Evolutionary conservation across 345 rosid species (phyloP).

Genomic region (Euclidium syriacum): DNA sequence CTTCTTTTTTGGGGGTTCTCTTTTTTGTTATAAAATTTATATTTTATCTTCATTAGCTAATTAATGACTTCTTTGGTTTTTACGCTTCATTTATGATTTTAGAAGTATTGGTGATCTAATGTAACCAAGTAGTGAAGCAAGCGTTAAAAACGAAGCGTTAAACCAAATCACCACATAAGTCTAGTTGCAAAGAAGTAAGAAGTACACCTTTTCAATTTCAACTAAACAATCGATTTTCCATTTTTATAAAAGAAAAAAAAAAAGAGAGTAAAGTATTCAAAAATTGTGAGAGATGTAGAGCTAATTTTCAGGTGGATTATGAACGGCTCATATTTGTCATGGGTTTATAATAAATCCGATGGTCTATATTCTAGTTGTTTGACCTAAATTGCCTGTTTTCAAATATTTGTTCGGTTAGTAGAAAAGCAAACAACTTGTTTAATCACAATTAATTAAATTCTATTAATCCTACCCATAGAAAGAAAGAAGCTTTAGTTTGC

Average conservation of each 20-base stretch:
- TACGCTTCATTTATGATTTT: conserved; percentile 5
- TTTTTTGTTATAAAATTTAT: too few relatives aligned
- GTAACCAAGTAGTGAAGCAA: background rate
- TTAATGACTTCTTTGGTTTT: too few relatives aligned
- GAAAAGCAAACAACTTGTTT: background rate
- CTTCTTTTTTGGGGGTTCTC: too few relatives aligned
- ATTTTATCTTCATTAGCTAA: background rate
- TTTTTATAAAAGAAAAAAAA: too few relatives aligned
- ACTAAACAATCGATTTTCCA: background rate
- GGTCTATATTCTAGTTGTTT: background rate
- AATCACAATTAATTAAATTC: background rate
- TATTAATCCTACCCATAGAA: background rate
- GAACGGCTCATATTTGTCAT: background rate
- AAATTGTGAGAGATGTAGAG: background rate
- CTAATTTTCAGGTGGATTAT: background rate
- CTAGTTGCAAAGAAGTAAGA: too few relatives aligned
- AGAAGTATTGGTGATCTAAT: background rate
- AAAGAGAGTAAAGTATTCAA: too few relatives aligned
- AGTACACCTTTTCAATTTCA: background rate
- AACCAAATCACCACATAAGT: too few relatives aligned
- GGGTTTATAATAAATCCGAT: background rate
- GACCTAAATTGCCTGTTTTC: background rate
- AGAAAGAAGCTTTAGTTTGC: background rate
- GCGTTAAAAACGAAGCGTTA: too few relatives aligned
- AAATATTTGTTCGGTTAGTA: background rate